Base-by-base conservation (phyloP, 2,329 filamentous ascomycete genomes). In the Colletotrichum noveboracense region DNA sequence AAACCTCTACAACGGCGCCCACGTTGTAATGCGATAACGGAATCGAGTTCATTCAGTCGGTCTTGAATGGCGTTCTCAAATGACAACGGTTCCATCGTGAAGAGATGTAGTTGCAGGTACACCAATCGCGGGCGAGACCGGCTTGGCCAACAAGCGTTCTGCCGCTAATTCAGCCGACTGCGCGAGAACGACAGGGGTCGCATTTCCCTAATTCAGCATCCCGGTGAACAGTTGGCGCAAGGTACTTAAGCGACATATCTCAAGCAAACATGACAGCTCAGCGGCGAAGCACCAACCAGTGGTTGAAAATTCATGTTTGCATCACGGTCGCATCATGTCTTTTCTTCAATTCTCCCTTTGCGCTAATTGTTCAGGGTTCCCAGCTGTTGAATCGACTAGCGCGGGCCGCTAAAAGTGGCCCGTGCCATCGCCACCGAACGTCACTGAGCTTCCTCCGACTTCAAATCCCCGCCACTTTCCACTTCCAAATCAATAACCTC, bases 351-450 rank as follows among this genome's bases (percentile, higher is more conserved):
- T 60, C 26, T 60, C 56, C 16, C 28, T 52, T 13, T 4, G n/a
- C 56, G 28, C 56, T 30, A 30, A 61, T 21, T 61, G 10, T 61
- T 0, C 58, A 16, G 18, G 30, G n/a, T 61, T 32, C 58, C 30
- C 30, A n/a, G n/a, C 18, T 8, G 18, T 62, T 32, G 30, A 62
- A 21, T 34, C 28, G 10, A 36, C 34, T 48, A 61, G 30, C 66
- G 55, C 36, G n/a, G 28, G 32, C 32, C 24, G 43, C 43, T 52
- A 5, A 24, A 36, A 52, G 38, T 70, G 67, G 67, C 24, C 56
- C 67, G 67, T 70, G 67, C 67, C 58, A 58, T 70, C 16, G 67
- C 67, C 67, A 62, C 67, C 56, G 0, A 34, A 62, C 56, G 36
- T 52, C 56, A 61, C 55, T 60, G 2, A 34, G 0, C n/a, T 18